phyloP scores from a whole-genome alignment of 805 yeast genomes.

The Candida rishiriensis region DNA sequence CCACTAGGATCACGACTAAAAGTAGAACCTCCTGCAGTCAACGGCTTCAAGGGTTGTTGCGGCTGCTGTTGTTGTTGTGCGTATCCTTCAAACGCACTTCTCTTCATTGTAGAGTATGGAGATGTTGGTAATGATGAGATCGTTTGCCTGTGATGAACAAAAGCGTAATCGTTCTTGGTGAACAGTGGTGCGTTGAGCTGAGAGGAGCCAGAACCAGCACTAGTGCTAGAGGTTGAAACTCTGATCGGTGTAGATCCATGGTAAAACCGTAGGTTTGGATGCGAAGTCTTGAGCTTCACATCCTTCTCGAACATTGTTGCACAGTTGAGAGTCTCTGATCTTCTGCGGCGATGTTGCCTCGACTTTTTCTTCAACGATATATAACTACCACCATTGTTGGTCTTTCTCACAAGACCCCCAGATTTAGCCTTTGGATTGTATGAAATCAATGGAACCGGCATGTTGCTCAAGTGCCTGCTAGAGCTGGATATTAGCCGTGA shows the following conservation, averaged over 20 bases:
- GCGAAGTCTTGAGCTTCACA: constrained; percentile 4
- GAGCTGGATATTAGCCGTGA: constrained; percentile 48
- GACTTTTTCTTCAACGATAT: background rate
- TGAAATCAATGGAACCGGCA: constrained; percentile 15
- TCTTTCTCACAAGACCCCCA: background rate
- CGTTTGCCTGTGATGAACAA: background rate
- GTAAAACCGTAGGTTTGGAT: constrained; percentile 2
- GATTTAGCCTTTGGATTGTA: background rate
- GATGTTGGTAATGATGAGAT: constrained; percentile 13
- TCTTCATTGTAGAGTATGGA: constrained; percentile 2
- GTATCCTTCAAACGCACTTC: constrained; percentile 1
- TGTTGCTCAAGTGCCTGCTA: constrained; percentile 8
- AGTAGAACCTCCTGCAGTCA: too few species aligned
- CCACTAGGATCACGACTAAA: too few species aligned
- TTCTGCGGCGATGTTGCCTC: constrained; percentile 10
- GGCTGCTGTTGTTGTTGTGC: too few species aligned
- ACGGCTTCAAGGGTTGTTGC: too few species aligned
- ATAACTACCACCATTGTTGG: background rate
- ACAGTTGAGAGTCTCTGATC: constrained; percentile 14
- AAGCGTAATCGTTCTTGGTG: too few species aligned
- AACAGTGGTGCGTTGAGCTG: too few species aligned
- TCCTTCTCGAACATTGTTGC: constrained; percentile 7
- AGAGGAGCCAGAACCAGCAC: too few species aligned
- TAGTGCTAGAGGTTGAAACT: too few species aligned
- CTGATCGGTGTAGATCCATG: background rate